These are phyloP conservation scores for Phaeomoniella chlamydospora DNA, from an alignment of 2,329 filamentous ascomycete species.

Conservation along the genomic window DNA sequence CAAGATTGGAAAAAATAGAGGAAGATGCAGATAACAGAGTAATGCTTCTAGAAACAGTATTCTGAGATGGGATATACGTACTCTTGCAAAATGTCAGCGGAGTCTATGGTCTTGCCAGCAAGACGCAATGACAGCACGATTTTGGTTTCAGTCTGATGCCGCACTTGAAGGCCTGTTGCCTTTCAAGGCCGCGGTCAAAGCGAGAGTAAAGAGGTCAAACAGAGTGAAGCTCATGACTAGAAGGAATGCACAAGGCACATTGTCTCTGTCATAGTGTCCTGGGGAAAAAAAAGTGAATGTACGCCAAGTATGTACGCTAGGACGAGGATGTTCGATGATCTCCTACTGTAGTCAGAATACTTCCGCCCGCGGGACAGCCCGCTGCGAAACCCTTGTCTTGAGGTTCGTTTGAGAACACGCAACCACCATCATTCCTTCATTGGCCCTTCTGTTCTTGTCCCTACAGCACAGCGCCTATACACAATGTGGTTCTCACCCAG, in stretches of 20 bases:
- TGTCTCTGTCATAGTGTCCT: too few relatives aligned
- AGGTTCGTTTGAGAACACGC: background rate
- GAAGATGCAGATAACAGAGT: too few relatives aligned
- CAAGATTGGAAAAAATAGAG: too few relatives aligned
- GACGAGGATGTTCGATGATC: too few relatives aligned
- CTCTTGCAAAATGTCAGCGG: too few relatives aligned
- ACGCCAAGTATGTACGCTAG: too few relatives aligned
- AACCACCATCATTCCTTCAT: background rate
- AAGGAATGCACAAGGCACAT: background rate
- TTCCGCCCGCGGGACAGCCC: background rate
- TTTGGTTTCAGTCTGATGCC: background rate
- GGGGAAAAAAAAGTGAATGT: too few relatives aligned
- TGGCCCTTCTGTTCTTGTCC: background rate
- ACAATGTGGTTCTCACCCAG: constrained; percentile 21
- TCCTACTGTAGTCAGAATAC: too few relatives aligned
- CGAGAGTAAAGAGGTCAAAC: too few relatives aligned
- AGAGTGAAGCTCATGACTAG: background rate
- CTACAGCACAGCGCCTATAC: background rate
- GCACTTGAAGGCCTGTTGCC: background rate
- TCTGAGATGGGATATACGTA: too few relatives aligned
- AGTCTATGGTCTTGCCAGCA: background rate
- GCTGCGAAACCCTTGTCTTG: background rate
- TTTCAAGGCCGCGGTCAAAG: background rate
- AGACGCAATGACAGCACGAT: too few relatives aligned
- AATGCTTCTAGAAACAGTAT: too few relatives aligned